phyloP scores from a whole-genome alignment of 371 early-diverging fungal species.

The Actinomortierella wolfii region DNA sequence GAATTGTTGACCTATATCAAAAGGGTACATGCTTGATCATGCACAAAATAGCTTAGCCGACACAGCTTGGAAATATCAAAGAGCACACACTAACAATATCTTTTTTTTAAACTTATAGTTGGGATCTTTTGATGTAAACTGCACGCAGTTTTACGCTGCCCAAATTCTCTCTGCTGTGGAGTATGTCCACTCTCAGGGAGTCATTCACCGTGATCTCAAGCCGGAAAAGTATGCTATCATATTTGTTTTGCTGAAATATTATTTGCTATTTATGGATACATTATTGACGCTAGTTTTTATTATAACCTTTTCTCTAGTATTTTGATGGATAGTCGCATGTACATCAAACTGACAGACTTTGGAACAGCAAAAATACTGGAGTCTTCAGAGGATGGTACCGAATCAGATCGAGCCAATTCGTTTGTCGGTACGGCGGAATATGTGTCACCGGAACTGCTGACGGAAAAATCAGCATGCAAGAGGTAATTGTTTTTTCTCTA shows the following conservation, averaged over 20 bases:
- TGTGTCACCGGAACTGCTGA: constrained; percentile 96
- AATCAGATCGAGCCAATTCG: constrained; percentile 69
- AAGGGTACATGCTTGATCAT: constrained; percentile 48
- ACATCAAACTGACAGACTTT: constrained; percentile 96
- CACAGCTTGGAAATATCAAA: neutral
- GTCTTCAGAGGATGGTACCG: constrained; percentile 41
- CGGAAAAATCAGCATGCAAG: constrained; percentile 76
- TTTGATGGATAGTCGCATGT: constrained; percentile 79
- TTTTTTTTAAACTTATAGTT: constrained; percentile 47
- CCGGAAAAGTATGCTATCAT: constrained; percentile 75
- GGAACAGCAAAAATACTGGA: constrained; percentile 92
- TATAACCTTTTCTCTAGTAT: constrained; percentile 63
- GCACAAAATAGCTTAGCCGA: neutral
- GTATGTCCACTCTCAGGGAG: constrained; percentile 79
- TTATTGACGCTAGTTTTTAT: constrained; percentile 37
- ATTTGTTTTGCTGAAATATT: neutral
- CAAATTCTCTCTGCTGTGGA: constrained; percentile 89
- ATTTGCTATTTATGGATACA: too few species aligned
- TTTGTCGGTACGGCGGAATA: constrained; percentile 98
- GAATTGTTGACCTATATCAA: constrained; percentile 84
- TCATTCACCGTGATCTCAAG: constrained; percentile 92
- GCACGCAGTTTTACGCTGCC: constrained; percentile 81
- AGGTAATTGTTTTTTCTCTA: constrained; percentile 46
- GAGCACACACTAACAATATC: neutral
- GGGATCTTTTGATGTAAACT: constrained; percentile 72